Evolutionary conservation across 73 alveolate genomes (phyloP), one percentile per base, ranked within the genome.

Genomic region (Paramecium octaurelia): DNA sequence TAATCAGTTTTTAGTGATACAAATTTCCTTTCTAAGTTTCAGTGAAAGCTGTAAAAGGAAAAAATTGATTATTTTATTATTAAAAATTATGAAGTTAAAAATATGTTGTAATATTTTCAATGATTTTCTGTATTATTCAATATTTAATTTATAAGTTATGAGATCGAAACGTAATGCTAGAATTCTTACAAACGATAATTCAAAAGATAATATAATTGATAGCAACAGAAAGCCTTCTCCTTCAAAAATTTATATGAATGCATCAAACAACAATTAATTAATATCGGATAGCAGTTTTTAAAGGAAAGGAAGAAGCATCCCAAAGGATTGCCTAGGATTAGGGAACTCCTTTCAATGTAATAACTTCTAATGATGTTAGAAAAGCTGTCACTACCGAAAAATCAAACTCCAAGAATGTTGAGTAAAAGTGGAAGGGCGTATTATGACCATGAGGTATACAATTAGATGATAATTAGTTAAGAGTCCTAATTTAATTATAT

Each of bases 231-330:
- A 64, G 9, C 84, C 84, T 64, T 64, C 84, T 0, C 84, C 84
- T 27, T 48, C 84, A 64, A 64, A 64, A 34, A 64, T 64, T 31
- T 64, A 64, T 64, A 31, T 24, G 84, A 34, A 54, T 54, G 31
- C 69, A 16, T 54, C 84, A 27, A 64, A 64, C 84, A 64, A 64
- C 46, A 64, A 34, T 64, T 64, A 27, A 64, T 64, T 64, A 34
- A 31, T 20, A 34, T 34, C 42, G 1, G 84, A 64, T 18, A 54
- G 69, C 21, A 34, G 4, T 12, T 64, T 27, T 34, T 34, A 27
- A 31, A 73, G 87, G 27, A 34, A 73, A 40, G 87, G 87, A 1
- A 73, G 87, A 73, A 73, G 87, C n/a, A 73, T 73, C 21, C 59
- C 87, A 10, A 31, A 38, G 20, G 87, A 34, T 34, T 73, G 59